A percentile compares a stretch with the other conserved stretches of the same genome.
Evolutionary conservation across 768 basidiomycete species (phyloP).

Genomic region (Xanthoconium stramineum): DNA sequence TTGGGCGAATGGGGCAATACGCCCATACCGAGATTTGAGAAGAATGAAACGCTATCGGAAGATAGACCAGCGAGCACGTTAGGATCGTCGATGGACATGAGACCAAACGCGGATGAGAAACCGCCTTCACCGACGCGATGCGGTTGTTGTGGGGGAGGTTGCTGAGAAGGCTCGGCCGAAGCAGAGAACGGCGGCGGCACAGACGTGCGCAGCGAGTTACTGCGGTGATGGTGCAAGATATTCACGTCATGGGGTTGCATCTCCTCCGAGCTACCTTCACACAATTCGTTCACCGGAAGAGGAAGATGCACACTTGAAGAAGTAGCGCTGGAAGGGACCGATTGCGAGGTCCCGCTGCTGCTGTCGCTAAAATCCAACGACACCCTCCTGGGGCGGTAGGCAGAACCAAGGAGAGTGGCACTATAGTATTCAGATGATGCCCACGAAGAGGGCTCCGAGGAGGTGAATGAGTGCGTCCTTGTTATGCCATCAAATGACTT

Average conservation of each 20-base stretch:
- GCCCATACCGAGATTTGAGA: slow-evolving; percentile 35
- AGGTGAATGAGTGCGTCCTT: slow-evolving; percentile 17
- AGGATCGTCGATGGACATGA: slow-evolving; percentile 75
- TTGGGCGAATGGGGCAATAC: slow-evolving; percentile 40
- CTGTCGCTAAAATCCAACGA: slow-evolving; percentile 44
- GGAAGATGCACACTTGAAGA: slow-evolving; percentile 55
- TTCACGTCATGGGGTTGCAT: slow-evolving; percentile 19
- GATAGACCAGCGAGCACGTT: slow-evolving; percentile 62
- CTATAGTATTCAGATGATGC: slow-evolving; percentile 18
- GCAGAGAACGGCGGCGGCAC: slow-evolving; percentile 6
- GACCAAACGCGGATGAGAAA: slow-evolving; percentile 65
- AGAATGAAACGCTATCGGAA: slow-evolving; percentile 61
- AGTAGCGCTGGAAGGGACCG: slow-evolving; percentile 51
- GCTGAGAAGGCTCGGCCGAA: slow-evolving; percentile 5
- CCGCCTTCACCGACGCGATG: slow-evolving; percentile 33
- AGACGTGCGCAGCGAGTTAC: slow-evolving; percentile 15
- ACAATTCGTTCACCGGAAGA: slow-evolving; percentile 28
- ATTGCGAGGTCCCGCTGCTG: slow-evolving; percentile 40
- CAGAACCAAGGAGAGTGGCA: slow-evolving; percentile 19
- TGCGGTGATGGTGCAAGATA: slow-evolving; percentile 17
- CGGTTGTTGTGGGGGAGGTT: slow-evolving; percentile 8
- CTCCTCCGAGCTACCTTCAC: slow-evolving; percentile 28
- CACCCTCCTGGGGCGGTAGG: slow-evolving; percentile 29
- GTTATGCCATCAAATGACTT: slow-evolving; percentile 23
- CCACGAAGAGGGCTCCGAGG: slow-evolving; percentile 24